phyloP scores from a whole-genome alignment of 306 rosid species.

The Gillenia trifoliata region DNA sequence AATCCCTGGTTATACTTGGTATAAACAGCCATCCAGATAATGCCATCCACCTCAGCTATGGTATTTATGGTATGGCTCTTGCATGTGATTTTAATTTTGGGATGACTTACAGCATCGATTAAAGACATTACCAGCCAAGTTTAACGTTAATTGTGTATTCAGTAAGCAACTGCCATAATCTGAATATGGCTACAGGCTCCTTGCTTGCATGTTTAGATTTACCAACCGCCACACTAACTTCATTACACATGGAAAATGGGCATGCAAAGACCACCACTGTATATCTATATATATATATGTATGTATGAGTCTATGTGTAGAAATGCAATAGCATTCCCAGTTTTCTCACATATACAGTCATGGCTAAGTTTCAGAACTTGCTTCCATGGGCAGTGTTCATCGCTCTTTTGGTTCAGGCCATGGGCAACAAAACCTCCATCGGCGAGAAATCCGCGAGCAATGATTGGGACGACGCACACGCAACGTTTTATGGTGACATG shows the following conservation, averaged over 20 bases:
- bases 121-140: not conserved
- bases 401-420: constrained; percentile 12
- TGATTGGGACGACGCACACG: constrained; percentile 42
- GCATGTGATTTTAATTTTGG: not conserved
- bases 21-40: not conserved
- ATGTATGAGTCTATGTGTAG: not conserved
- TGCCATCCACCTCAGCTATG: not conserved
- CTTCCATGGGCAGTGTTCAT: constrained; percentile 9
- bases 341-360: not conserved
- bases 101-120: not conserved
- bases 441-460: not conserved
- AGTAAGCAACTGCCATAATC: not conserved
- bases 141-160: not conserved
- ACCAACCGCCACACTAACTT: not conserved
- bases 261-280: not conserved
- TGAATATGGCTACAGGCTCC: not conserved
- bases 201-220: not conserved
- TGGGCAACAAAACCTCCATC: not conserved
- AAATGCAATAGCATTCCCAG: not conserved
- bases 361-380: constrained; percentile 22
- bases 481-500: constrained; percentile 73
- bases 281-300: too few species aligned
- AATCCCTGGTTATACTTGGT: not conserved
- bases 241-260: not conserved
- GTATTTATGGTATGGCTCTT: not conserved